phyloP scores from a whole-genome alignment of 352 stramenopile species.

The Peronospora destructor region DNA sequence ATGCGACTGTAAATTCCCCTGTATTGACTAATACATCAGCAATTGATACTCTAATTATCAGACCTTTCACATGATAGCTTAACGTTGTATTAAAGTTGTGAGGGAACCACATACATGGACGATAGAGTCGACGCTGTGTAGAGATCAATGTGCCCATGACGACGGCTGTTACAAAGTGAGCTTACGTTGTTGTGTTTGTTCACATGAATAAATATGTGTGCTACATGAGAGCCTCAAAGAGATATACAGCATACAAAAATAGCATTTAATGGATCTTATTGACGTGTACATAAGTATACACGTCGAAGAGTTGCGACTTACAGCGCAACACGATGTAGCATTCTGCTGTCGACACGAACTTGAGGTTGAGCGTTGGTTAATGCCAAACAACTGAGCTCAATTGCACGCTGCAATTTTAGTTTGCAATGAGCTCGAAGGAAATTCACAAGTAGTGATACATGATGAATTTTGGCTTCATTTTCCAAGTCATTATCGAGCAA shows the following conservation, averaged over 20 bases:
- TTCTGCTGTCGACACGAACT: slow-evolving; percentile 18
- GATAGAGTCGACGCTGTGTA: slow-evolving; percentile 44
- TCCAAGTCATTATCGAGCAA: slow-evolving; percentile 14
- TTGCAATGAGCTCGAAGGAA: slow-evolving; percentile 12
- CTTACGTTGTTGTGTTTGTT: slow-evolving; percentile 8
- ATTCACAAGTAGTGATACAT: slow-evolving; percentile 4
- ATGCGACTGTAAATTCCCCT: slow-evolving; percentile 77
- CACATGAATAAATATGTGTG: slow-evolving; percentile 6
- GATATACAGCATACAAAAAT: no score
- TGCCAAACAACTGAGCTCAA: slow-evolving; percentile 2
- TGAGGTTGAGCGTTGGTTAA: slow-evolving; percentile 1
- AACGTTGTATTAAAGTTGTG: neutral
- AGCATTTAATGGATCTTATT: no score
- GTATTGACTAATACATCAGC: slow-evolving; percentile 35
- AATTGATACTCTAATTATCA: no score
- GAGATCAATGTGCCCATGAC: slow-evolving; percentile 41
- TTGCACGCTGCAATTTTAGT: slow-evolving; percentile 14
- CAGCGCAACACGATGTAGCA: slow-evolving; percentile 33
- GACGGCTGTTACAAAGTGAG: slow-evolving; percentile 22
- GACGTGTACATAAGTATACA: no score
- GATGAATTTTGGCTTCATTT: neutral
- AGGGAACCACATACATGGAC: slow-evolving; percentile 36
- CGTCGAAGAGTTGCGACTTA: slow-evolving; percentile 8
- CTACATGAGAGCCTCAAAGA: no score
- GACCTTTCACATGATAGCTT: no score